Percentiles rank a stretch among this genome's conserved stretches.
phyloP scores from a whole-genome alignment of 495 filamentous ascomycete species.

The Podospora australis region DNA sequence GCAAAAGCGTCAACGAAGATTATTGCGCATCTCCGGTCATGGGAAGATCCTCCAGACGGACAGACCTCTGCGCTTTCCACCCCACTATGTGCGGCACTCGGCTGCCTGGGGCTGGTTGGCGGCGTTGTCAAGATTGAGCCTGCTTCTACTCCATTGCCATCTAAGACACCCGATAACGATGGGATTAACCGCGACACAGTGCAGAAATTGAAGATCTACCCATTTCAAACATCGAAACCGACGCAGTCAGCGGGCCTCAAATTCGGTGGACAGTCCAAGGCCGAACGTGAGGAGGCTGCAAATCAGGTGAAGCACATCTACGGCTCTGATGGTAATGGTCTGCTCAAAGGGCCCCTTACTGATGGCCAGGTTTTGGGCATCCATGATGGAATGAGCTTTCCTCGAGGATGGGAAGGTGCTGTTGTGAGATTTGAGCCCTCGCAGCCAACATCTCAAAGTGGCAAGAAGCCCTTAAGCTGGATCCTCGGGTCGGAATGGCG shows the following conservation, averaged over 20 bases:
- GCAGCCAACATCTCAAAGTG: slow-evolving; percentile 34
- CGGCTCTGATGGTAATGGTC: slow-evolving; percentile 46
- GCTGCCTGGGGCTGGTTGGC: slow-evolving; percentile 68
- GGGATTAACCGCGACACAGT: slow-evolving; percentile 24
- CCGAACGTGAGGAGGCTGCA: slow-evolving; percentile 61
- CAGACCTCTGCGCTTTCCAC: slow-evolving; percentile 72
- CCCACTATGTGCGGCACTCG: slow-evolving; percentile 63
- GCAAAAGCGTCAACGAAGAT: slow-evolving; percentile 61
- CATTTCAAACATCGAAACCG: slow-evolving; percentile 54
- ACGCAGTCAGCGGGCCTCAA: slow-evolving; percentile 61
- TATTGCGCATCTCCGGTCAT: slow-evolving; percentile 65
- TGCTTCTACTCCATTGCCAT: slow-evolving; percentile 30
- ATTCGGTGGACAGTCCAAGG: slow-evolving; percentile 81
- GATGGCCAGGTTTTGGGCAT: slow-evolving; percentile 71
- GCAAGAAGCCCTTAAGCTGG: slow-evolving; percentile 59
- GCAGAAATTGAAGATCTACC: slow-evolving; percentile 65
- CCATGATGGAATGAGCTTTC: slow-evolving; percentile 30
- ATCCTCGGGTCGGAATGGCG: slow-evolving; percentile 68
- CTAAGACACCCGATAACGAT: slow-evolving; percentile 24
- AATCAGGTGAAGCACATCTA: slow-evolving; percentile 52
- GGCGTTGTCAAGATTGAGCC: slow-evolving; percentile 79
- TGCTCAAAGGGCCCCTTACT: slow-evolving; percentile 82
- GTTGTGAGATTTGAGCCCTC: slow-evolving; percentile 65
- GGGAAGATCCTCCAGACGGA: slow-evolving; percentile 82
- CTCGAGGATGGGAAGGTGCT: slow-evolving; percentile 62